Evolutionary conservation across 805 yeast genomes (phyloP), one percentile per base, ranked within the genome.

Genomic region (Candida ficus): DNA sequence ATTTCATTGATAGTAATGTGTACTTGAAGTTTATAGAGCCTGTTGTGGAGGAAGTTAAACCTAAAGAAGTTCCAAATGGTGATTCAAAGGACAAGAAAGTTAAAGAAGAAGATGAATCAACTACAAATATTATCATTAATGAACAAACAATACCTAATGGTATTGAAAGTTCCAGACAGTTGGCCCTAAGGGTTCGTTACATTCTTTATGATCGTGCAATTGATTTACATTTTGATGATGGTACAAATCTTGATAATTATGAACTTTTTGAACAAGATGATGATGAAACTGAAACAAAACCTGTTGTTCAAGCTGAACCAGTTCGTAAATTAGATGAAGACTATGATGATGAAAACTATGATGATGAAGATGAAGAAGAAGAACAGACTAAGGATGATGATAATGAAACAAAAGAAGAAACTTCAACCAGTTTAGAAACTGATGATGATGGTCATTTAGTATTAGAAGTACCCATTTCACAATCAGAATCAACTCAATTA

Each of bases 131-230:
- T 4, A 18, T 29, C 10, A 58, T 59, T 42, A 66, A 60, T 28
- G 64, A 66, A 46, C 53, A 67, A 49, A 42, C 66, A 37, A 73
- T 54, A 19, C 45, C 53, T n/a, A 47, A 64, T 23, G 78, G 78
- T 2, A 47, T 60, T 9, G 68, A 65, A 12, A 68, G 76, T 8
- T 63, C 75, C 1, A 67, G 82, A 57, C 63, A 78, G 59, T 46
- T 83, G 31, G 81, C 88, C 6, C 63, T 83, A 35, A 83, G 76
- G 46, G 61, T 83, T 18, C 66, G 91, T 47, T 83, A 81, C 49
- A 69, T 83, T 11, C 62, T 84, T 19, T 84, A 86, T 77, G 90
- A 83, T 51, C 78, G 75, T 54, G 89, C 83, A 17, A 68, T 78
- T 9, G 82, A 78, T 52, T 63, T 55, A 46, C 66, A 60, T 48